A percentile compares a stretch with the other conserved stretches of the same genome.
Evolutionary conservation across 2,329 filamentous ascomycete genomes (phyloP).

Genomic region (Aspergillus japonicus): DNA sequence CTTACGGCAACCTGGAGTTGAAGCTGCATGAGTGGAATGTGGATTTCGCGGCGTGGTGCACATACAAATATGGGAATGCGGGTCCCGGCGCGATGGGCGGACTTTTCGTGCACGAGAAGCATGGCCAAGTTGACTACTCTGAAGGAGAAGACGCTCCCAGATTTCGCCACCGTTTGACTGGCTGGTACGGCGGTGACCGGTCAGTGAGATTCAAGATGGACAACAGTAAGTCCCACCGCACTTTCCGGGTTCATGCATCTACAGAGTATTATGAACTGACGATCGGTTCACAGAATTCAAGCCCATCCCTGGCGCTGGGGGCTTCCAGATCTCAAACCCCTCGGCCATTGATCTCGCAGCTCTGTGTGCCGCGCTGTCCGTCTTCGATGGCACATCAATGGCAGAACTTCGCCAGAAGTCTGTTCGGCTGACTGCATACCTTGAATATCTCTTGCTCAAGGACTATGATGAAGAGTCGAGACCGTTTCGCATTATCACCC

Average conservation of each 20-base stretch:
- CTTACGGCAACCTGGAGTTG: constrained; percentile 76
- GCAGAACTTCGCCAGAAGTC: constrained; percentile 66
- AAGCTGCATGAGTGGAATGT: constrained; percentile 82
- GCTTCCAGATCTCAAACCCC: constrained; percentile 79
- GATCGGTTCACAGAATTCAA: constrained; percentile 56
- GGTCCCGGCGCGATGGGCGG: constrained; percentile 79
- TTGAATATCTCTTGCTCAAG: constrained; percentile 63
- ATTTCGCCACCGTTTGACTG: constrained; percentile 67
- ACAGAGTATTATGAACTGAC: constrained; percentile 9
- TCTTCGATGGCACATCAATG: constrained; percentile 73
- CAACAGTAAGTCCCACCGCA: constrained; percentile 48
- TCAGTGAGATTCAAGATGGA: constrained; percentile 76
- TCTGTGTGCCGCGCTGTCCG: constrained; percentile 66
- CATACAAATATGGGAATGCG: constrained; percentile 88
- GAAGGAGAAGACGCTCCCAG: constrained; percentile 43
- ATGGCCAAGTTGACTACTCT: constrained; percentile 52
- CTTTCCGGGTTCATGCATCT: not conserved
- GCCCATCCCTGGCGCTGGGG: constrained; percentile 72
- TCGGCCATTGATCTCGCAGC: constrained; percentile 73
- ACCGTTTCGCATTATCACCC: constrained; percentile 65
- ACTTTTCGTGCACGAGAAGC: constrained; percentile 72
- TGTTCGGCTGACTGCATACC: constrained; percentile 69
- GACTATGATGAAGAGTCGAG: constrained; percentile 35
- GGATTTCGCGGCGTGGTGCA: constrained; percentile 89
- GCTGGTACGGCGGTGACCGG: constrained; percentile 84